Percentiles rank a stretch among this genome's conserved stretches.
These are phyloP conservation scores for Xylaria sp. DNA, from an alignment of 2,329 filamentous ascomycete species.

Conservation along the genomic window DNA sequence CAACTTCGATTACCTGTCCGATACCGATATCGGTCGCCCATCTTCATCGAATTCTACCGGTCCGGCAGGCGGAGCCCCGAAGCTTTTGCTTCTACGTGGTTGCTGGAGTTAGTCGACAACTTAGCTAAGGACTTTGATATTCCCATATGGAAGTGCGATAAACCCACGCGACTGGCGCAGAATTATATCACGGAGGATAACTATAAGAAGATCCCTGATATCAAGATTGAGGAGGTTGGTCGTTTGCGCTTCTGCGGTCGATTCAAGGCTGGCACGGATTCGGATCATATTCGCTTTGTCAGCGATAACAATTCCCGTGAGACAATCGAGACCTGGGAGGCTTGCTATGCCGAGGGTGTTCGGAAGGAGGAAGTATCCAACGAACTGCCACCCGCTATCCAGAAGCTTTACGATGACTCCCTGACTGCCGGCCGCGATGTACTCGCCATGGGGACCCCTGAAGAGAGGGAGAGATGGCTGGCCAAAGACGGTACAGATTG, in stretches of 20 bases:
- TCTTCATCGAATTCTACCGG: conserved; percentile 81
- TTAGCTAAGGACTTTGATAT: conserved; percentile 73
- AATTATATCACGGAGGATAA: conserved; percentile 88
- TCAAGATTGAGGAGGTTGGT: conserved; percentile 74
- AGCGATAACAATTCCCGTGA: conserved; percentile 84
- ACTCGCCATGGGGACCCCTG: conserved; percentile 63
- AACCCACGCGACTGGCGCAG: conserved; percentile 70
- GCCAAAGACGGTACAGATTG: conserved; percentile 77
- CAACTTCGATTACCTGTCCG: conserved; percentile 77
- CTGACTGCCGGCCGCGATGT: conserved; percentile 76
- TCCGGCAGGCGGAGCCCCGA: conserved; percentile 63
- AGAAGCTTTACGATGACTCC: conserved; percentile 75
- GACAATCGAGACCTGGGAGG: conserved; percentile 92
- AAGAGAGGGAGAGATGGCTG: conserved; percentile 74
- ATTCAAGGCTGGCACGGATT: conserved; percentile 88
- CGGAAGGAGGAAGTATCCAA: conserved; percentile 63
- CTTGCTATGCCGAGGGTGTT: conserved; percentile 82
- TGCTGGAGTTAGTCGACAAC: conserved; percentile 77
- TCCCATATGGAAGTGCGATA: conserved; percentile 84
- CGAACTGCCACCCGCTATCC: conserved; percentile 66
- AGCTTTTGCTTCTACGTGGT: conserved; percentile 77
- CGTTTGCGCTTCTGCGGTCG: conserved; percentile 72
- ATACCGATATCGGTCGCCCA: conserved; percentile 80
- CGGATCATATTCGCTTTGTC: conserved; percentile 77
- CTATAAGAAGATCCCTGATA: conserved; percentile 60